Conservation (phyloP, 257 asterid species). For the Solanum chilense region DNA sequence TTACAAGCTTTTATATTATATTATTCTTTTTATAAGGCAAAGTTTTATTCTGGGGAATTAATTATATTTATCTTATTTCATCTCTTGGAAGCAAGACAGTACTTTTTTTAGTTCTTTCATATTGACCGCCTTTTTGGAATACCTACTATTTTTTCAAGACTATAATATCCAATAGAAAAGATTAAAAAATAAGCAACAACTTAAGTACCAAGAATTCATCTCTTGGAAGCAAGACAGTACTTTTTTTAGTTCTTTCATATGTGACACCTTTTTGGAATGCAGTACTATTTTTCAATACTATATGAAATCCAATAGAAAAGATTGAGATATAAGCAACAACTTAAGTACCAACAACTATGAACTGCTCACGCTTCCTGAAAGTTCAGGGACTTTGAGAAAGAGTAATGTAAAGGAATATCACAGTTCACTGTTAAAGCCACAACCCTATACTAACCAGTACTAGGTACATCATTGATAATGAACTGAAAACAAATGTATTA, state of each 20-base stretch:
- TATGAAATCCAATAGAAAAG: background rate
- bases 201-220: background rate
- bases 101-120: background rate
- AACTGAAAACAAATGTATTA: conserved; percentile 3
- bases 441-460: background rate
- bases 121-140: background rate
- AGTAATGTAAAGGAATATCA: background rate
- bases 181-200: background rate
- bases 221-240: background rate
- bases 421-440: background rate
- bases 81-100: background rate
- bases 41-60: background rate
- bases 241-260: background rate
- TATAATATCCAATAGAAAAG: background rate
- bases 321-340: background rate
- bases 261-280: background rate
- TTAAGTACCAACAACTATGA: background rate
- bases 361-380: background rate
- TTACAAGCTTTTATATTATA: background rate
- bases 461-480: background rate
- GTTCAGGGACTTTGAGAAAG: background rate
- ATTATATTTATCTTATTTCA: background rate
- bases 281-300: background rate
- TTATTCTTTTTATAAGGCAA: background rate
- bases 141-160: background rate